Conservation (phyloP, 2,329 filamentous ascomycete genomes). For the Aspergillus pseudoviridinutans region DNA sequence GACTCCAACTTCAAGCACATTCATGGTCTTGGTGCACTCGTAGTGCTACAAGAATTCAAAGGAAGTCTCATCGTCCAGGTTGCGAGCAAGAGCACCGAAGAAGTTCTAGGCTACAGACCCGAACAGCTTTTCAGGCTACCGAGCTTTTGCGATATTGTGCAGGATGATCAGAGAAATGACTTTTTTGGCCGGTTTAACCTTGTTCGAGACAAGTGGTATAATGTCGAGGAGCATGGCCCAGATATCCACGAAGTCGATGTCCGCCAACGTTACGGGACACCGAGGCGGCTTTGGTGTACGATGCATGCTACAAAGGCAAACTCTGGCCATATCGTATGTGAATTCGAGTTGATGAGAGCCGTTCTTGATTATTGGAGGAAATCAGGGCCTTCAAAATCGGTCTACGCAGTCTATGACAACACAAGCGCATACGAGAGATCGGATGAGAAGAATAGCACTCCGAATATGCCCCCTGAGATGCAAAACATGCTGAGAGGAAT, state of each 20-base stretch:
- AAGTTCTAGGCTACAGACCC: slow-evolving; percentile 72
- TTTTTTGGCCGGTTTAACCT: slow-evolving; percentile 84
- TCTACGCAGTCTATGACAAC: slow-evolving; percentile 55
- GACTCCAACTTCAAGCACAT: background rate
- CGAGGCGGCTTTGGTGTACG: slow-evolving; percentile 78
- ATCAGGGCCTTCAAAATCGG: slow-evolving; percentile 12
- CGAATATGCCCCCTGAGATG: slow-evolving; percentile 73
- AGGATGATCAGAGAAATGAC: slow-evolving; percentile 80
- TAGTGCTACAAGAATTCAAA: slow-evolving; percentile 60
- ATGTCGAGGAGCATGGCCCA: slow-evolving; percentile 70
- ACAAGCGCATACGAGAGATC: slow-evolving; percentile 68
- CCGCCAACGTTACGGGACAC: slow-evolving; percentile 52
- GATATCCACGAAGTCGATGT: slow-evolving; percentile 81
- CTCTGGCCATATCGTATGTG: slow-evolving; percentile 72
- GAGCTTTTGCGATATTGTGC: slow-evolving; percentile 79
- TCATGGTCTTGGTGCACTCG: slow-evolving; percentile 41
- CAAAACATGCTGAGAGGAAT: slow-evolving; percentile 70
- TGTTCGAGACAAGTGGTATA: slow-evolving; percentile 74
- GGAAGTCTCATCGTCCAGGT: slow-evolving; percentile 67
- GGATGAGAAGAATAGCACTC: slow-evolving; percentile 68
- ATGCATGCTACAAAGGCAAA: slow-evolving; percentile 70
- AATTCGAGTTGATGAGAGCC: slow-evolving; percentile 83
- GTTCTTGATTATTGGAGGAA: slow-evolving; percentile 49
- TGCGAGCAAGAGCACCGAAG: slow-evolving; percentile 75
- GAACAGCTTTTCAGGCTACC: slow-evolving; percentile 68